Base-by-base conservation (phyloP, 768 basidiomycete genomes). In the Russula olivacea region DNA sequence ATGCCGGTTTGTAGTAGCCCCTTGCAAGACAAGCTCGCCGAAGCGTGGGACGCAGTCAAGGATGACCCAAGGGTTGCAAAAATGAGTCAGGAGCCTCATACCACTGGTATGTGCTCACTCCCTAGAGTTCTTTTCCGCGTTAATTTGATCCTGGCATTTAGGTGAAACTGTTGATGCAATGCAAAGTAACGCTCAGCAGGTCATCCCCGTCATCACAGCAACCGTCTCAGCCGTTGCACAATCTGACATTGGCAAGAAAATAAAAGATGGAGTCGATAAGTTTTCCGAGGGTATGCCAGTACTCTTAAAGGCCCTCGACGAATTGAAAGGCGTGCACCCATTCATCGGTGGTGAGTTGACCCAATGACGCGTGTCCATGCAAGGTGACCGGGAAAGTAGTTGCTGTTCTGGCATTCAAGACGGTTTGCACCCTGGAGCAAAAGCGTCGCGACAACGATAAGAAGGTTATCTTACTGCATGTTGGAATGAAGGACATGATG, bases 401-500 rank as follows among this genome's bases (percentile, higher is more conserved):
- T 51, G 80, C 77, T 32, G 78, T 83, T 19, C 68, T 76, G 14
- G 81, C 82, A 1, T 84, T 84, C 70, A 74, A 78, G 40, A 72
- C 80, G 0, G 80, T 80, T 6, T 74, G 81, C 30, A 76, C 77
- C 19, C 71, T 83, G 40, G 81, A 83, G 57, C 58, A 78, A 58
- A 79, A 78, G 3, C 73, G 81, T 25, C 72, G 79, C 25, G 80
- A 81, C 30, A 84, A 84, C 58, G 79, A 83, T 59, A 77, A 75
- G 59, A 81, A 80, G 63, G 75, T 83, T 8, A 61, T 77, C 2
- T 71, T 74, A 4, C 72, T 84, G 7, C 79, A 79, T 41, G 69
- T 78, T 10, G 77, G 80, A 63, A 84, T 84, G 81, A 75, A 74
- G 61, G 75, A 81, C 47, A 76, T 80, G 74, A 80, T 83, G 76